Percentiles rank a stretch among this genome's conserved stretches.
phyloP scores from a whole-genome alignment of 305 asterid genomes.

The Ajuga reptans region DNA sequence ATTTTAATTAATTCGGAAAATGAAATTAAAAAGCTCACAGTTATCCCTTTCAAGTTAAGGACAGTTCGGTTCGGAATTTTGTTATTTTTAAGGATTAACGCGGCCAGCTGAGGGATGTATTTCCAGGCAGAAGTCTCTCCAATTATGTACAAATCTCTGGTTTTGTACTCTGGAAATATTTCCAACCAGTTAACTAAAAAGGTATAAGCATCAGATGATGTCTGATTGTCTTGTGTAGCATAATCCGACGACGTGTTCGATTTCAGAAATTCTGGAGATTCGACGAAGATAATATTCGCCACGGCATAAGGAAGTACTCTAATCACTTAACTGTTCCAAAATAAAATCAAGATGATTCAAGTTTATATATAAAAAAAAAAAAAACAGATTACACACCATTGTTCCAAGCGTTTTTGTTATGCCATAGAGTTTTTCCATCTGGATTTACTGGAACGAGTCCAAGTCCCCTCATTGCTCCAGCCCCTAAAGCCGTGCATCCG shows the following conservation, averaged over 20 bases:
- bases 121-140: conserved; percentile 63
- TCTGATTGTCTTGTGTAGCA: conserved; percentile 28
- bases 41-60: conserved; percentile 49
- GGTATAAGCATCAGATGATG: conserved; percentile 36
- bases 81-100: conserved; percentile 40
- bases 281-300: conserved; percentile 54
- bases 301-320: conserved; percentile 22
- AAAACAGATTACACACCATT: conserved; percentile 17
- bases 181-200: conserved; percentile 55
- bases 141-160: conserved; percentile 37
- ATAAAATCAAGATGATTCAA: too few relatives aligned
- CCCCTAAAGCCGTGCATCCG: conserved; percentile 29
- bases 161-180: conserved; percentile 55
- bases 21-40: conserved; percentile 27
- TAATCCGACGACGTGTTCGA: conserved; percentile 46
- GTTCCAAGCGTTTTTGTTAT: conserved; percentile 46
- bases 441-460: conserved; percentile 27
- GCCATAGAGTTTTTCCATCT: conserved; percentile 40
- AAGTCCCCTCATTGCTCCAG: conserved; percentile 28
- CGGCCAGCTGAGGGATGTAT: conserved; percentile 55
- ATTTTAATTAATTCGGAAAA: neutral
- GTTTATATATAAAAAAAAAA: too few relatives aligned
- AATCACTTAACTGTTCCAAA: neutral
- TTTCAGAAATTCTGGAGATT: conserved; percentile 55
- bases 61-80: conserved; percentile 31